Evolutionary conservation across 1,284 basidiomycete genomes (phyloP), one percentile per base, ranked within the genome.

Genomic region (Apiotrichum brassicae): DNA sequence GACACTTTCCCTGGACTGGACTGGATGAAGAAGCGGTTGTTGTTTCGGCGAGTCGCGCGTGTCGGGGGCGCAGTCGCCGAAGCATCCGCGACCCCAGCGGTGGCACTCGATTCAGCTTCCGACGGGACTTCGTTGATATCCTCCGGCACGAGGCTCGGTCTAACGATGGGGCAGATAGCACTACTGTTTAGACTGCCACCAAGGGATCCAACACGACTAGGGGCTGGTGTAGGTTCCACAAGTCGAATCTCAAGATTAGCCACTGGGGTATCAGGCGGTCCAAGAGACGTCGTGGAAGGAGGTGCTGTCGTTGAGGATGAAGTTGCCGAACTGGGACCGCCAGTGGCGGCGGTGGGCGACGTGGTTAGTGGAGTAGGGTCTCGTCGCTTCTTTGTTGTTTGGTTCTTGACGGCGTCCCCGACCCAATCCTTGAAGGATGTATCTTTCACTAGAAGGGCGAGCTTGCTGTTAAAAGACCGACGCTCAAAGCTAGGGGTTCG

Each of bases 191-290:
- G 24, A 20, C 47, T 51, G 11, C 46, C 49, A 11, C 69, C 69
- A 6, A 71, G 57, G 43, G 63, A 66, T 9, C 69, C 69, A 0
- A 68, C 68, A 28, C 69, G 58, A 37, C 60, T 63, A 3, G 69
- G 68, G 0, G 66, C 69, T 5, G 69, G 69, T 4, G 69, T 71
- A 13, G 69, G 69, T 50, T 71, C 69, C 18, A 71, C 64, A n/a
- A 71, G 56, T 0, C 66, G 63, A 16, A 70, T 65, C 46, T 70
- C 64, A 24, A 71, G 47, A 39, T 66, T 56, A 14, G 65, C 60
- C 9, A 63, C 51, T 0, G 68, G 68, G 6, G 68, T 69, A 23
- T 66, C 62, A 19, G 51, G 48, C 14, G 52, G 37, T 2, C 39
- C 24, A 16, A 49, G 36, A 23, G 43, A 35, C 5, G 46, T 43